Conservation (phyloP, 495 filamentous ascomycete species). For the Aspergillus campestris region DNA sequence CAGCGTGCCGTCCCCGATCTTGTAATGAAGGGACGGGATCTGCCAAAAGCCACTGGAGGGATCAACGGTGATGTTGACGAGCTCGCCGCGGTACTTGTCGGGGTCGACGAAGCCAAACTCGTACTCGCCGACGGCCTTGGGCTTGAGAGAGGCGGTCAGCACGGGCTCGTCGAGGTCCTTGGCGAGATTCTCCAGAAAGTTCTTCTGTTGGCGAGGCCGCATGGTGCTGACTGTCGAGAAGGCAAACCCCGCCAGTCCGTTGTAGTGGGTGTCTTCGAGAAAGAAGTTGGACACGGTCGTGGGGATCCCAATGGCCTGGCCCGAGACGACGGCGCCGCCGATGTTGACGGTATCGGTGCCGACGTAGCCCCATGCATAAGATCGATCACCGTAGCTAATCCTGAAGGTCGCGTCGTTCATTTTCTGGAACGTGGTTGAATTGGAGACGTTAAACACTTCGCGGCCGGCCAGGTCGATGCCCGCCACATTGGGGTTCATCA, state of each 20-base stretch:
- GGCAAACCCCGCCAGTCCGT: conserved; percentile 72
- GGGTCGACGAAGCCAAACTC: conserved; percentile 68
- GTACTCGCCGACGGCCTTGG: conserved; percentile 55
- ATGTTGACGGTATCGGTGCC: conserved; percentile 67
- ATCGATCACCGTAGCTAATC: conserved; percentile 70
- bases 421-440: conserved; percentile 46
- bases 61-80: conserved; percentile 59
- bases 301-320: conserved; percentile 67
- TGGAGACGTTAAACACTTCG: conserved; percentile 51
- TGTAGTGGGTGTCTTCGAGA: conserved; percentile 47
- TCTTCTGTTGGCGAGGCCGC: conserved; percentile 55
- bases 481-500: conserved; percentile 61
- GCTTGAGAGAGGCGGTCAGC: conserved; percentile 63
- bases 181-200: conserved; percentile 75
- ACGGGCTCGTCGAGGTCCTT: conserved; percentile 54
- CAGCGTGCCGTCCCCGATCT: conserved; percentile 38
- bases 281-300: conserved; percentile 55
- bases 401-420: conserved; percentile 46
- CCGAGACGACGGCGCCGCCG: conserved; percentile 57
- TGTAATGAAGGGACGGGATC: conserved; percentile 51
- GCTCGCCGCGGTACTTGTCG: conserved; percentile 52
- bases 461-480: conserved; percentile 38
- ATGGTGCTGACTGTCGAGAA: conserved; percentile 72
- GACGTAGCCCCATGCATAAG: conserved; percentile 55
- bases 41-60: conserved; percentile 66